These are phyloP conservation scores for Neurospora terricola DNA, from an alignment of 495 filamentous ascomycete genomes.

Conservation along the genomic window DNA sequence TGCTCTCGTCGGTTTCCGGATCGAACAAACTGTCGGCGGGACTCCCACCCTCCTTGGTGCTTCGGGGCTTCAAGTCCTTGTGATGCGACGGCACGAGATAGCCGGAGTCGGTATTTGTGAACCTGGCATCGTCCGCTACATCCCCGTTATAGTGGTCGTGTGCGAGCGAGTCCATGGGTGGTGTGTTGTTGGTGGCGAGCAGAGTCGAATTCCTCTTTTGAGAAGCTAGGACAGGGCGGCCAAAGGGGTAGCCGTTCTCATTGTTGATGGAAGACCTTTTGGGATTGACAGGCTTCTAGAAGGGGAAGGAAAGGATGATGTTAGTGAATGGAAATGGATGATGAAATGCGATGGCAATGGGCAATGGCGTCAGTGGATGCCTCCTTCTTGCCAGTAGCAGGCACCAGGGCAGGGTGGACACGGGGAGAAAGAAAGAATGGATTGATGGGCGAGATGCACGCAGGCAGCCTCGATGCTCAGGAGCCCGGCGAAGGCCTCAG, in stretches of 20 bases:
- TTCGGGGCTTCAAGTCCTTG: conserved; percentile 32
- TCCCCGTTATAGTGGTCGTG: conserved; percentile 13
- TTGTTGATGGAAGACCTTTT: conserved; percentile 7
- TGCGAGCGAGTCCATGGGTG: conserved; percentile 5
- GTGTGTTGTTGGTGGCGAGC: conserved; percentile 2
- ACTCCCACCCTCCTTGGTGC: conserved; percentile 44
- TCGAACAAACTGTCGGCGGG: conserved; percentile 49
- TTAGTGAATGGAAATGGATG: background rate
- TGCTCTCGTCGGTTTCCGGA: conserved; percentile 35
- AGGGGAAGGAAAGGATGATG: conserved; percentile 1
- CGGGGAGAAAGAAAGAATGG: background rate
- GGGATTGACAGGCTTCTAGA: conserved; percentile 13
- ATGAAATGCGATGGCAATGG: background rate
- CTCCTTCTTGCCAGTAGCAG: background rate
- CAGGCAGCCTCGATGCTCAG: background rate
- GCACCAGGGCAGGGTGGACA: background rate
- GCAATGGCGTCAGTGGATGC: background rate
- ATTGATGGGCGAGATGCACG: background rate
- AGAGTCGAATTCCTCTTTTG: conserved; percentile 26
- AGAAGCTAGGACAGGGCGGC: conserved; percentile 10
- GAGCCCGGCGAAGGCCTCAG: background rate
- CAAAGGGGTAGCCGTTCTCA: conserved; percentile 8
- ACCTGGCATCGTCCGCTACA: conserved; percentile 8
- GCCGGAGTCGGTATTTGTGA: conserved; percentile 6
- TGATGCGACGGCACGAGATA: conserved; percentile 14